phyloP scores from a whole-genome alignment of 306 rosid genomes.

The Cicer chorassanicum region DNA sequence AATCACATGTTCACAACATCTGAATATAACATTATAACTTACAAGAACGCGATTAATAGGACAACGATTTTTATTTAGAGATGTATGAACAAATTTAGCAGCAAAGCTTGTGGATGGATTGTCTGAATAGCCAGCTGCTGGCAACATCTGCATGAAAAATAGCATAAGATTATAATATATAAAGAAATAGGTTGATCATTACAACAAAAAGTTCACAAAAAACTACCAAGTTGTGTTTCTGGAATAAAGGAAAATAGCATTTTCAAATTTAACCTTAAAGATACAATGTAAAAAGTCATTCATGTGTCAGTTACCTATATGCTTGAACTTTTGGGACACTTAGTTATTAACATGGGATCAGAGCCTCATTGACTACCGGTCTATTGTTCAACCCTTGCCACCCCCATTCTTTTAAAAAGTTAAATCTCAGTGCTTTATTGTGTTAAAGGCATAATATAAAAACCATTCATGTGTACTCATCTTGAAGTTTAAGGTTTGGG shows the following conservation, averaged over 20 bases:
- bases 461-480: background rate
- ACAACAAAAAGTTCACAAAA: background rate
- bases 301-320: background rate
- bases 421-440: background rate
- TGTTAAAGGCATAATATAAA: slow-evolving; percentile 1
- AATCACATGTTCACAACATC: slow-evolving; percentile 28
- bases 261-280: slow-evolving; percentile 10
- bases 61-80: slow-evolving; percentile 91
- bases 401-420: background rate
- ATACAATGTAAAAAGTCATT: slow-evolving; percentile 3
- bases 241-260: slow-evolving; percentile 29
- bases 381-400: background rate
- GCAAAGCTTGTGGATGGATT: slow-evolving; percentile 97
- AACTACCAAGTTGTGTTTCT: background rate
- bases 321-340: slow-evolving; percentile 6
- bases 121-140: slow-evolving; percentile 86
- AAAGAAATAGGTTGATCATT: slow-evolving; percentile 23
- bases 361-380: background rate
- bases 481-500: background rate
- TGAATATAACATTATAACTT: slow-evolving; percentile 57
- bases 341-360: background rate
- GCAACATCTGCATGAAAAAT: slow-evolving; percentile 75
- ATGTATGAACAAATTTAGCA: slow-evolving; percentile 93
- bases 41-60: slow-evolving; percentile 93
- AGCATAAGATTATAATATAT: slow-evolving; percentile 33